Conservation (phyloP, 495 filamentous ascomycete genomes). For the Collariella sp. region DNA sequence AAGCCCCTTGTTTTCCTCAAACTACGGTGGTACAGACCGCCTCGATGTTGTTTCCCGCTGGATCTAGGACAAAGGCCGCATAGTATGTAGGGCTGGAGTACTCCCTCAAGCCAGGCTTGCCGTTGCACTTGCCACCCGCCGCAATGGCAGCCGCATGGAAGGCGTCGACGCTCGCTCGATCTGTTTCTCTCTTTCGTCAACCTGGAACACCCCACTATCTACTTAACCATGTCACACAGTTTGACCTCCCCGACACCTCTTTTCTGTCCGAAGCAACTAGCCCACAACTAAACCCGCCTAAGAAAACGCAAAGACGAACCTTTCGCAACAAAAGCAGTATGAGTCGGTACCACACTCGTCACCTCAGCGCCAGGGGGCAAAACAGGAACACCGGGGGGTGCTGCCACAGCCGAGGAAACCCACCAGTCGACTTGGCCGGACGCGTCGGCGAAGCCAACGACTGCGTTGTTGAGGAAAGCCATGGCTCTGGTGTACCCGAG, state of each 20-base stretch:
- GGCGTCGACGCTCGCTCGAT: constrained; percentile 16
- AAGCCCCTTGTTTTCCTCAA: no score
- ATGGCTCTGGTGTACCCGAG: constrained; percentile 16
- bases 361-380: neutral
- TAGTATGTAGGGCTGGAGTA: constrained; percentile 39
- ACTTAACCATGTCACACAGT: no score
- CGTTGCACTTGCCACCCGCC: constrained; percentile 32
- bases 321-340: constrained; percentile 16
- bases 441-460: constrained; percentile 15
- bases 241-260: no score
- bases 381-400: neutral
- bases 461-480: constrained; percentile 4
- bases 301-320: constrained; percentile 6
- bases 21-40: constrained; percentile 12
- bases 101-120: constrained; percentile 36
- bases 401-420: constrained; percentile 1
- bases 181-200: constrained; percentile 3
- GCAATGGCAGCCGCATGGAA: constrained; percentile 16
- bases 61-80: constrained; percentile 45
- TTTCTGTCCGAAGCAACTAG: no score
- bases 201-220: no score
- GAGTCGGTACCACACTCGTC: neutral
- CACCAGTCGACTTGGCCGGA: constrained; percentile 15
- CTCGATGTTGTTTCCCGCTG: constrained; percentile 46
- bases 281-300: neutral